Conservation (phyloP, 768 basidiomycete genomes). For the Pulveroboletus sp. region DNA sequence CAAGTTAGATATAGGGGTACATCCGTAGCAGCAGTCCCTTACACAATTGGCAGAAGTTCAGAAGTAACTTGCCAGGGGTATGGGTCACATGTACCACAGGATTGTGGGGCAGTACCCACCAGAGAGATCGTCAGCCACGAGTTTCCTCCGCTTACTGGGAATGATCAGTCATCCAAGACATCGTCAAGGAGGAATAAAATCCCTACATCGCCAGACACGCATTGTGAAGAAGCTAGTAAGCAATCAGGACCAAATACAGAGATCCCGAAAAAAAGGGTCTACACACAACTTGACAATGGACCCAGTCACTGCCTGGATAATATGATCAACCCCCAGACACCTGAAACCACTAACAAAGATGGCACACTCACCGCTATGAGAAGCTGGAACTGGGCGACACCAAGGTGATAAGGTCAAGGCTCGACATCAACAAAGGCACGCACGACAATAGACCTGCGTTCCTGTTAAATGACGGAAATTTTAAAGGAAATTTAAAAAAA, state of each 20-base stretch:
- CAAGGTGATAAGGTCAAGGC: background rate
- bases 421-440: constrained; percentile 18
- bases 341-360: background rate
- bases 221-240: constrained; percentile 46
- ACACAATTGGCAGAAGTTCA: constrained; percentile 51
- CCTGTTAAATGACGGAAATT: constrained; percentile 8
- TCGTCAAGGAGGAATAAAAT: constrained; percentile 2
- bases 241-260: background rate
- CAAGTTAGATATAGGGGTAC: background rate
- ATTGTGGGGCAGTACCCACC: constrained; percentile 30
- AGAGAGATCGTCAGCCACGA: constrained; percentile 40
- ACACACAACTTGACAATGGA: constrained; percentile 53
- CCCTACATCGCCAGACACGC: constrained; percentile 59
- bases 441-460: constrained; percentile 48
- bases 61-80: constrained; percentile 33
- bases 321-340: constrained; percentile 3
- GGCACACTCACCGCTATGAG: constrained; percentile 31
- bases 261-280: background rate
- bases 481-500: background rate
- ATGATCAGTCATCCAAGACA: background rate
- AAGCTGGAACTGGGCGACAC: constrained; percentile 39
- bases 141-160: constrained; percentile 52
- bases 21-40: constrained; percentile 8
- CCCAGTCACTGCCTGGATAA: constrained; percentile 44
- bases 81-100: background rate